Base-by-base conservation (phyloP, 129 eudicot species). In the Centrapalus pauciflorus region DNA sequence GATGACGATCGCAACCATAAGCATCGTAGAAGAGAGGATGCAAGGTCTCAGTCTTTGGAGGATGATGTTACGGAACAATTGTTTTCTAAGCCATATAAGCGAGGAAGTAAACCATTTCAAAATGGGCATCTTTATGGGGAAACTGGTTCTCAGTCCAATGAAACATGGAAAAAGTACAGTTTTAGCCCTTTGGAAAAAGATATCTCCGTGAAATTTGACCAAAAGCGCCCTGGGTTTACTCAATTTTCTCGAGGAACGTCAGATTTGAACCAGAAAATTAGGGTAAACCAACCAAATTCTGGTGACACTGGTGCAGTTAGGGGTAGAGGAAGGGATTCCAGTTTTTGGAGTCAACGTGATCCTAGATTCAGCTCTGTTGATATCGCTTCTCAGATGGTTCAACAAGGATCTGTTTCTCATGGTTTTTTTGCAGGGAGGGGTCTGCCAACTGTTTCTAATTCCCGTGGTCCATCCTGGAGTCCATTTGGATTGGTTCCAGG, bases 1-100 rank as follows among this genome's bases (percentile, higher is more conserved):
- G 96, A 93, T 60, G 99, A 93, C 77, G 99, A 93, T 80, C 99
- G 99, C 68, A 93, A 93, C 77, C 99, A 93, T 80, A 93, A 93
- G 79, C 99, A 93, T 75, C 95, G 99, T 70, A 86, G 95, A 75
- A 79, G 86, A 72, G 99, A 84, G 32, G 76, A 80, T 34, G 79
- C 64, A 35, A 78, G 75, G 64, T 82, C 95, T 71, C 99, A 89
- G 26, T 93, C 93, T 38, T 33, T 51, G 61, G 99, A 86, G 67
- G 71, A 86, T 70, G 92, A 82, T 76, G 51, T 83, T 43, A 63
- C 62, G 12, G 95, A 82, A 57, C 89, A 86, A 63, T 82, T 75
- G 70, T 78, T 78, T 55, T 57, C 80, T 11, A 84, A 82, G 70
- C 87, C 95, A 45, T 82, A 73, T 50, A 86, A 81, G 63, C 86